Evolutionary conservation across 1,284 basidiomycete genomes (phyloP).

Genomic region (Pseudozyma sp.): DNA sequence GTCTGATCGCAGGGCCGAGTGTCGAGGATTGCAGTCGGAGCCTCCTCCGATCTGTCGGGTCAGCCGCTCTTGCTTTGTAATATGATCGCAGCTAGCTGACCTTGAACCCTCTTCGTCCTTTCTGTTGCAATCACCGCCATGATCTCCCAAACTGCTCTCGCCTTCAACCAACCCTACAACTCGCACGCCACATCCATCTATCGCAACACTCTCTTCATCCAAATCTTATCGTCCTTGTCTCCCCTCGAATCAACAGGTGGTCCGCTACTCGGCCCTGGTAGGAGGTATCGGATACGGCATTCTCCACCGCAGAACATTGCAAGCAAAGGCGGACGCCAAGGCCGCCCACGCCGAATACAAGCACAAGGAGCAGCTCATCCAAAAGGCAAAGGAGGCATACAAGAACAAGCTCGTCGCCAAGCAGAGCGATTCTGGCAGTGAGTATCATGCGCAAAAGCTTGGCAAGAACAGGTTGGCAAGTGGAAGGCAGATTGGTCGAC

Average conservation of each 20-base stretch:
- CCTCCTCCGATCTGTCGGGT: too few relatives aligned
- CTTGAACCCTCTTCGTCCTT: too few relatives aligned
- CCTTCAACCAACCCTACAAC: not conserved
- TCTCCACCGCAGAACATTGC: conserved; percentile 88
- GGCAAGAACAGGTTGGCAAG: too few relatives aligned
- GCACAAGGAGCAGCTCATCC: conserved; percentile 74
- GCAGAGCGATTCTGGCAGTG: conserved; percentile 39
- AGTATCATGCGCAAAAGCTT: conserved; percentile 3
- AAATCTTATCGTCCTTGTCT: not conserved
- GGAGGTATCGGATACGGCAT: conserved; percentile 92
- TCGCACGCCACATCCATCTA: not conserved
- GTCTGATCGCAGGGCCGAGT: too few relatives aligned
- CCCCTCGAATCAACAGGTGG: conserved; percentile 76
- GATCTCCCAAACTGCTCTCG: too few relatives aligned
- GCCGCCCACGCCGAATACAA: conserved; percentile 73
- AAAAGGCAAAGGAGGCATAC: conserved; percentile 91
- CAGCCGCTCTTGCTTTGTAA: too few relatives aligned
- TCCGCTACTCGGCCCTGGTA: conserved; percentile 91
- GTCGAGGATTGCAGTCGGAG: too few relatives aligned
- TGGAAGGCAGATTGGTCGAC: too few relatives aligned
- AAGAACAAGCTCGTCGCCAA: conserved; percentile 71
- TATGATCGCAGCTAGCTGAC: too few relatives aligned
- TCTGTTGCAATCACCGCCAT: too few relatives aligned
- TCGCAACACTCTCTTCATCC: not conserved
- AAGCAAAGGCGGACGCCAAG: conserved; percentile 82